Evolutionary conservation across 225 moss, liverwort and hornwort genomes (phyloP).

Genomic region (Climacium dendroides): DNA sequence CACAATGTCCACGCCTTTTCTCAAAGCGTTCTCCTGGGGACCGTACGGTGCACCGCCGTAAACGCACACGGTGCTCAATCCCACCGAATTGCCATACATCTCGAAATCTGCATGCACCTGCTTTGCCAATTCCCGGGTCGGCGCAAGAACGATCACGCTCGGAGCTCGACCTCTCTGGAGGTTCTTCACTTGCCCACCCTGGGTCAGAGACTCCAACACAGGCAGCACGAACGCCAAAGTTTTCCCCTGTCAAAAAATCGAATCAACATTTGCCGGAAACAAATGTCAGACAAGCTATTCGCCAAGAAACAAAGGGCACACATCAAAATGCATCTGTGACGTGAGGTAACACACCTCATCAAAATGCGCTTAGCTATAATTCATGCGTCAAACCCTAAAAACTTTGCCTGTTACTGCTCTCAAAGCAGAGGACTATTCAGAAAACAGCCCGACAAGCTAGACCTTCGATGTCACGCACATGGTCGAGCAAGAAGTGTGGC

Average conservation of each 20-base stretch:
- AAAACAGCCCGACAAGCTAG: not conserved
- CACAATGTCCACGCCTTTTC: conserved; percentile 80
- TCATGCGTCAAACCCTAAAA: not conserved
- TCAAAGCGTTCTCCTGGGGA: conserved; percentile 69
- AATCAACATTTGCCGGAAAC: not conserved
- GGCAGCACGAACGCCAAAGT: conserved; percentile 93
- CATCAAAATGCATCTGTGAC: not conserved
- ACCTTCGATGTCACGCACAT: not conserved
- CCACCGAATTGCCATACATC: conserved; percentile 64
- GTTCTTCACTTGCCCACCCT: conserved; percentile 29
- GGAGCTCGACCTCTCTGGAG: conserved; percentile 36
- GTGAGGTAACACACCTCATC: no score
- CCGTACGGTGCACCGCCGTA: conserved; percentile 76
- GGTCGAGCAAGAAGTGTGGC: not conserved
- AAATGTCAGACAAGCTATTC: not conserved
- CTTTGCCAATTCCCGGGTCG: conserved; percentile 88
- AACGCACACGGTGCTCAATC: conserved; percentile 73
- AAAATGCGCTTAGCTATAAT: not conserved
- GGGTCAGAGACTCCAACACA: conserved; percentile 65
- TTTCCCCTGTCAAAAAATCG: conserved; percentile 39
- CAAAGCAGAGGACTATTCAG: not conserved
- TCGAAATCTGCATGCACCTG: conserved; percentile 97
- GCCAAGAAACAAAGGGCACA: no score
- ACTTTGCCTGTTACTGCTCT: not conserved
- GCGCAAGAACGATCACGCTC: conserved; percentile 74